These are phyloP conservation scores for Aspergillus ostianus DNA, from an alignment of 495 filamentous ascomycete genomes.

Conservation along the genomic window DNA sequence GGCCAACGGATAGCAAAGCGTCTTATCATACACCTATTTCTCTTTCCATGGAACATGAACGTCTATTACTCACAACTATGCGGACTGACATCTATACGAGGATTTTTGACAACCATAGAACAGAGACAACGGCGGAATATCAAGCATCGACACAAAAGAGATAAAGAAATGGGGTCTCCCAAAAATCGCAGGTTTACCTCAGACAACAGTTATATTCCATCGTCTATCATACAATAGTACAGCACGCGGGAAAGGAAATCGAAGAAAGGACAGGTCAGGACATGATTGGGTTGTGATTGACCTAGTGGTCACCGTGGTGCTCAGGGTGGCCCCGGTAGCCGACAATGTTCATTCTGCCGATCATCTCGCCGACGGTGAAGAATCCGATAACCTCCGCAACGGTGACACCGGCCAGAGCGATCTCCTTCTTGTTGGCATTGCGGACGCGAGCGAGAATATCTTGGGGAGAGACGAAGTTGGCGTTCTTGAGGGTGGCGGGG, in stretches of 20 bases:
- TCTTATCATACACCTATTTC: too few relatives aligned
- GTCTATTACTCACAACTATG: background rate
- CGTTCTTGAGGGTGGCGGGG: conserved; percentile 52
- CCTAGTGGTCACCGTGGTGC: conserved; percentile 58
- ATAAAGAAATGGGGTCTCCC: conserved; percentile 9
- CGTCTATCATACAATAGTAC: conserved; percentile 56
- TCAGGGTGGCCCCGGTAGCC: conserved; percentile 76
- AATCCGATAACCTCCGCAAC: conserved; percentile 88
- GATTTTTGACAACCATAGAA: background rate
- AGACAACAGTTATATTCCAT: conserved; percentile 55
- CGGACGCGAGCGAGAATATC: conserved; percentile 61
- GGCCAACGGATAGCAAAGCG: too few relatives aligned
- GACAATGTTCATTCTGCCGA: conserved; percentile 88
- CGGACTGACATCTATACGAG: background rate
- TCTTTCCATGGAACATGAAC: background rate
- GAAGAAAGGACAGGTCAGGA: conserved; percentile 28
- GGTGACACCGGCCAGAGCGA: conserved; percentile 70
- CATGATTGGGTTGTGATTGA: conserved; percentile 30
- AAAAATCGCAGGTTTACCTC: conserved; percentile 31
- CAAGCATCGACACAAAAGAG: conserved; percentile 9
- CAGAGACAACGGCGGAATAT: background rate
- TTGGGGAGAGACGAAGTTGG: conserved; percentile 43
- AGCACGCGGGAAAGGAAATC: conserved; percentile 36
- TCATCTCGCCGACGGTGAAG: conserved; percentile 97
- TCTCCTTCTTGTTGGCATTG: conserved; percentile 65